Conservation (phyloP, 352 stramenopile species). For the Halophytophthora polymorphica region DNA sequence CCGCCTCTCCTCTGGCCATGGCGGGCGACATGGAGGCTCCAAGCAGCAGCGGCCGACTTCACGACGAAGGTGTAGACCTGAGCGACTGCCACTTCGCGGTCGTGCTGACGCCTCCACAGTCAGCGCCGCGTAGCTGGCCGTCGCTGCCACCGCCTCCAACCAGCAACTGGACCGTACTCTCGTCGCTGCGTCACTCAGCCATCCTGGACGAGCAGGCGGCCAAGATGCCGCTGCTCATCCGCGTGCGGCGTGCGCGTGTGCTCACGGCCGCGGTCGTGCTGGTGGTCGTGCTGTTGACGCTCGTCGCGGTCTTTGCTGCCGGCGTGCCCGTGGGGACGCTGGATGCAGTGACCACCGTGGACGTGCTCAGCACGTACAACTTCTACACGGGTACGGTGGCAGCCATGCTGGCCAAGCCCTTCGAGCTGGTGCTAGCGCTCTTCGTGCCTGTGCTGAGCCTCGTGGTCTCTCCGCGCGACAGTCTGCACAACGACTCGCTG, state of each 20-base stretch:
- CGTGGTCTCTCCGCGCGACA: conserved; percentile 32
- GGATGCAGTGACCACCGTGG: conserved; percentile 13
- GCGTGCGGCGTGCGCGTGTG: conserved; percentile 19
- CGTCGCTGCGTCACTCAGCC: conserved; percentile 24
- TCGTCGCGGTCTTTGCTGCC: conserved; percentile 25
- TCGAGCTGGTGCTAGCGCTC: conserved; percentile 34
- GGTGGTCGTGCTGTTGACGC: conserved; percentile 17
- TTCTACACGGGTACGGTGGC: conserved; percentile 46
- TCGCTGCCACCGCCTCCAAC: not conserved
- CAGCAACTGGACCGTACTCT: conserved; percentile 26
- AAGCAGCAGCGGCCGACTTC: too few relatives aligned
- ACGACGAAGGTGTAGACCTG: not conserved
- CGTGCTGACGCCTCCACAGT: conserved; percentile 16
- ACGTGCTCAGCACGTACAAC: conserved; percentile 40
- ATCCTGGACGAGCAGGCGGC: conserved; percentile 22
- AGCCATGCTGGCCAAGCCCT: conserved; percentile 32
- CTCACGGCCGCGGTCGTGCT: conserved; percentile 20
- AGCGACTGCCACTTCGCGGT: conserved; percentile 17
- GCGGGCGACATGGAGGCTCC: too few relatives aligned
- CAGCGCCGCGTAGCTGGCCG: conserved; percentile 1
- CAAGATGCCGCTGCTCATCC: conserved; percentile 24
- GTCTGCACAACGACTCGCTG: conserved; percentile 41
- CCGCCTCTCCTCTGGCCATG: too few relatives aligned
- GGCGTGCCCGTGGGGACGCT: conserved; percentile 25
- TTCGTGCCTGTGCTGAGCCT: conserved; percentile 44